A percentile compares a stretch with the other conserved stretches of the same genome.
Evolutionary conservation across 495 filamentous ascomycete species (phyloP).

Genomic region (Aspergillus mulundensis): DNA sequence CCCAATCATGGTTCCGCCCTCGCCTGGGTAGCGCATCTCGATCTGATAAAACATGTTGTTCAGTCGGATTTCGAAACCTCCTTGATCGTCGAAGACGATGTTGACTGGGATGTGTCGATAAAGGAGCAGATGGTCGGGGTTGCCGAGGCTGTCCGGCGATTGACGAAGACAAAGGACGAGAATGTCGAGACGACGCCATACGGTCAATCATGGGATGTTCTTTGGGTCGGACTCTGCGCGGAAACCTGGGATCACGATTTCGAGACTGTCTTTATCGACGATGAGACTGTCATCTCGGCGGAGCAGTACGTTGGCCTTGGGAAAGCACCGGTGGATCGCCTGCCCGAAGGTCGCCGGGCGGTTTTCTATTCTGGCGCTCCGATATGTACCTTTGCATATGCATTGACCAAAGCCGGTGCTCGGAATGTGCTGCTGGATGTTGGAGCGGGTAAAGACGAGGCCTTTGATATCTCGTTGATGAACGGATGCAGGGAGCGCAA

Average conservation of each 20-base stretch:
- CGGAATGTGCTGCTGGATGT: slow-evolving; percentile 20
- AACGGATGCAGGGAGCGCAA: slow-evolving; percentile 8
- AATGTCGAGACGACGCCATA: slow-evolving; percentile 16
- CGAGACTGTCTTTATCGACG: slow-evolving; percentile 15
- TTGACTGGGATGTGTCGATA: slow-evolving; percentile 43
- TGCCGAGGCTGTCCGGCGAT: slow-evolving; percentile 13
- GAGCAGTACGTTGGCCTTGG: slow-evolving; percentile 13
- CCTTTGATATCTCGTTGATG: slow-evolving; percentile 20
- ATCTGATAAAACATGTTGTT: slow-evolving; percentile 32
- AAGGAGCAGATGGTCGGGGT: slow-evolving; percentile 19
- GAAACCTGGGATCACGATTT: slow-evolving; percentile 22
- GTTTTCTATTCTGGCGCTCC: slow-evolving; percentile 35
- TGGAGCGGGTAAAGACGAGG: slow-evolving; percentile 17
- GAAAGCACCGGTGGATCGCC: slow-evolving; percentile 8
- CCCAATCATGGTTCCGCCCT: slow-evolving; percentile 14
- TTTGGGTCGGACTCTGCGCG: slow-evolving; percentile 42
- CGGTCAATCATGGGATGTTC: slow-evolving; percentile 34
- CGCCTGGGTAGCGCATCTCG: slow-evolving; percentile 31
- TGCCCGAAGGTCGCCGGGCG: slow-evolving; percentile 27
- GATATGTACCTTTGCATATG: slow-evolving; percentile 46
- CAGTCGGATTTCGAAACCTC: slow-evolving; percentile 39
- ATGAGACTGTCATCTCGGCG: slow-evolving; percentile 11
- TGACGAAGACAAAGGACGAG: slow-evolving; percentile 11
- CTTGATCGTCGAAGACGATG: slow-evolving; percentile 45
- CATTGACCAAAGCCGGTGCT: slow-evolving; percentile 26